Base-by-base conservation (phyloP, 768 basidiomycete genomes). In the Boletus pseudo-olivaceus region DNA sequence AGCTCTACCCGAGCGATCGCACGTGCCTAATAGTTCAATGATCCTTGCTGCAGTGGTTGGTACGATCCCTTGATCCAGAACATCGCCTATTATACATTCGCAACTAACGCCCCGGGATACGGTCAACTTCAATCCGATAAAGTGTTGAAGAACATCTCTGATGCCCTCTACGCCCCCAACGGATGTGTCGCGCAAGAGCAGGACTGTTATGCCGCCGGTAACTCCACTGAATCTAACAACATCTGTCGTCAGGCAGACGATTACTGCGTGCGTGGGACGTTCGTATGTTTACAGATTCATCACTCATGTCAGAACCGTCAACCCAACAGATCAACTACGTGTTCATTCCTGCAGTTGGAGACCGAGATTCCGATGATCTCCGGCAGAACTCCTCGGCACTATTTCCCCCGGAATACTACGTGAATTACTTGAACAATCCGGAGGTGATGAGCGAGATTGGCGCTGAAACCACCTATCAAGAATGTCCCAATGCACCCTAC, bases 61-160 rank as follows among this genome's bases (percentile, higher is more conserved):
- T 80, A 75, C 49, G 85, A 87, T 56, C 84, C 85, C 1, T 70
- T 85, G 30, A 75, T 85, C 39, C 85, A 87, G 58, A 80, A 81
- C 58, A 59, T 82, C 55, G 80, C 84, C 10, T 85, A 81, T 53
- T 73, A 86, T 53, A 74, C 74, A 33, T 87, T 86, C 52, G 82
- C 83, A 0, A 77, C 76, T 0, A 64, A 83, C 37, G 85, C 85
- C 0, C 85, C 85, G 8, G 83, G 84, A 14, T 87, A 86, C 57
- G 85, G 85, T 6, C 83, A 77, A 55, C 78, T 87, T 11, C 81
- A 82, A 54, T 73, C 72, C 30, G 72, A 78, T 40, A 54, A 60
- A 5, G 76, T 81, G 2, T 65, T 86, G 38, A 63, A 69, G 30
- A 55, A 73, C 34, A 67, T 86, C n/a, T 82, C 78, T 33, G 50